Evolutionary conservation across 2,329 filamentous ascomycete genomes (phyloP), one percentile per base, ranked within the genome.

Genomic region (Coniochaeta hoffmannii): DNA sequence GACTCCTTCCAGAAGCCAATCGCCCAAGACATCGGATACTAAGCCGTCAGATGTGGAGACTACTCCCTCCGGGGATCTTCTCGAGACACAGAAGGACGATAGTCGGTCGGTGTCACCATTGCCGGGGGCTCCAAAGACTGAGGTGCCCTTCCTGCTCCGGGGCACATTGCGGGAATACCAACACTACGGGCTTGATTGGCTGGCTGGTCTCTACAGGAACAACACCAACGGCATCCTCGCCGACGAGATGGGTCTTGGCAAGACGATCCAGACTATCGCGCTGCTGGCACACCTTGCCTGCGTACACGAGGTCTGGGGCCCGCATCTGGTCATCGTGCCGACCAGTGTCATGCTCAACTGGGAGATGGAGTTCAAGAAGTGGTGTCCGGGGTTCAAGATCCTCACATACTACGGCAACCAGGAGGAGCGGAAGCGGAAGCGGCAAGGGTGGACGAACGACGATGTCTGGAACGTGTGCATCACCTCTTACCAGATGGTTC

Each of bases 321-420:
- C 94, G 1, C 94, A 99, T 75, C 76, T 99, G 24, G 90, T 99
- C 51, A 88, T 99, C 58, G 94, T 99, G 1, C 94, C 94, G 1
- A 99, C 94, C 2, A 97, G 92, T 71, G 95, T 99, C 51, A 97
- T 99, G 80, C 83, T 99, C 61, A 99, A 99, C 68, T 99, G 94
- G 94, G 95, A 99, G 70, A 97, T 97, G 88, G 94, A 99, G 71
- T 99, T 99, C 79, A 97, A 97, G 68, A 99, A 99, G 69, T 99
- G 93, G 84, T 90, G 92, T 56, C 94, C 95, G 3, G 93, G 94
- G 0, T 99, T 99, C 78, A 97, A 97, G 68, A 96, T 99, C 55
- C 78, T 99, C 57, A 94, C 92, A 0, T 99, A 99, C 73, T 99
- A 97, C 68, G 94, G 95, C 44, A 90, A 87, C 41, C 88, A 92